phyloP scores from a whole-genome alignment of 176 grass and related monocot species.

The Rhynchospora tenuis region DNA sequence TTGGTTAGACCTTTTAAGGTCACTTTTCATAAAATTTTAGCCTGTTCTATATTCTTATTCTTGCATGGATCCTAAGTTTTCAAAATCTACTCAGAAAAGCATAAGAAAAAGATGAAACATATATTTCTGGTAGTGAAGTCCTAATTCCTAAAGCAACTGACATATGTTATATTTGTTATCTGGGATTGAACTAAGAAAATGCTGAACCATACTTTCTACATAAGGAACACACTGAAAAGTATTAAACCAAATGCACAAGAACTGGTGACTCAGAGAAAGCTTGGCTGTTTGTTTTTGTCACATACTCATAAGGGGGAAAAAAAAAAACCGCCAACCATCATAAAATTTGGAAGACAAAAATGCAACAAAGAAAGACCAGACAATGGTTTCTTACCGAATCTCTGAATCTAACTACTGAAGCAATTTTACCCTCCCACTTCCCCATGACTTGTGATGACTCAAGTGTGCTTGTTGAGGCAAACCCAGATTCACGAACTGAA shows the following conservation, averaged over 20 bases:
- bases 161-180: neutral
- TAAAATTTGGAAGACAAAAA: neutral
- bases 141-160: neutral
- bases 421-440: constrained; percentile 31
- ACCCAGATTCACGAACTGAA: constrained; percentile 50
- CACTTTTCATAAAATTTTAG: neutral
- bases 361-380: neutral
- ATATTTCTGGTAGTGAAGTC: neutral
- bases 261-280: neutral
- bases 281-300: neutral
- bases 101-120: neutral
- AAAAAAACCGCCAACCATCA: neutral
- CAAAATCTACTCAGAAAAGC: neutral
- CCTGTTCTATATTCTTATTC: neutral
- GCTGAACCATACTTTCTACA: neutral
- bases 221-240: neutral
- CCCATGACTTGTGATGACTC: constrained; percentile 36
- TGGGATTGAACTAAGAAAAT: neutral
- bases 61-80: neutral
- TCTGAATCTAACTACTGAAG: constrained; percentile 39
- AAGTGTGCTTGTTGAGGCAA: constrained; percentile 57
- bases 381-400: constrained; percentile 36
- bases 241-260: neutral
- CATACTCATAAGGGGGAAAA: neutral
- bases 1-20: neutral